Evolutionary conservation across 2,329 filamentous ascomycete species (phyloP).

Genomic region (Coniochaeta sp.): DNA sequence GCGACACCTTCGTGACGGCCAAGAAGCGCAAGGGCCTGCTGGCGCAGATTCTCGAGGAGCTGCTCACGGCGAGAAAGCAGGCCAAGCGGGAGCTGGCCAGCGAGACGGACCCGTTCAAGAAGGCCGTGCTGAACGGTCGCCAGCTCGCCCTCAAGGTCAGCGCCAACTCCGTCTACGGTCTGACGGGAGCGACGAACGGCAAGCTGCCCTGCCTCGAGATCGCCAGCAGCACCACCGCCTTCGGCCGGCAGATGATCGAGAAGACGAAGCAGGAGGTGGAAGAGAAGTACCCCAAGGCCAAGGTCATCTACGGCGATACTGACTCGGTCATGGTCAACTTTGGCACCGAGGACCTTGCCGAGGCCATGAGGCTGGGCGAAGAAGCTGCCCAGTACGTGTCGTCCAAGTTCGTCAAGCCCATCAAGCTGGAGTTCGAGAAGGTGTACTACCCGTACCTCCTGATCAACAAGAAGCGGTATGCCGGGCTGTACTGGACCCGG

Average conservation of each 20-base stretch:
- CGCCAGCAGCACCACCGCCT: constrained; percentile 93
- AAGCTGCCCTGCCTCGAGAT: constrained; percentile 94
- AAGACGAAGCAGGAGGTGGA: constrained; percentile 97
- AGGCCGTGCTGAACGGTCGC: constrained; percentile 94
- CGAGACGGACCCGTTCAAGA: constrained; percentile 94
- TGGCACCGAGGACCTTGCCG: constrained; percentile 75
- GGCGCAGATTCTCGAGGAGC: constrained; percentile 90
- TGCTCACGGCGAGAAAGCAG: constrained; percentile 85
- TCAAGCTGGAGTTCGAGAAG: constrained; percentile 99
- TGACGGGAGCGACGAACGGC: constrained; percentile 92
- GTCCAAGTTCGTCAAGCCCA: constrained; percentile 87
- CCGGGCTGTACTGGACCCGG: constrained; percentile 95
- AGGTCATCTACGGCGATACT: constrained; percentile 98
- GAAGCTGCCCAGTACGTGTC: constrained; percentile 88
- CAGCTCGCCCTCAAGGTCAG: constrained; percentile 94
- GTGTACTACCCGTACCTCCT: constrained; percentile 96
- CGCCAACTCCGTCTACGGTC: constrained; percentile 94
- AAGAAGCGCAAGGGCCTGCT: constrained; percentile 88
- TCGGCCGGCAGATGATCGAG: constrained; percentile 98
- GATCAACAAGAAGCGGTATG: constrained; percentile 99
- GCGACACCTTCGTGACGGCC: constrained; percentile 82
- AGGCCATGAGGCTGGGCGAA: constrained; percentile 92
- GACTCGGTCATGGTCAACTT: constrained; percentile 99
- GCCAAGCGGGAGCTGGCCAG: constrained; percentile 84
- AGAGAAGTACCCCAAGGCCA: constrained; percentile 78